Percentiles rank a stretch among this genome's conserved stretches.
phyloP scores from a whole-genome alignment of 2,329 filamentous ascomycete species.

The Dendryphion nanum region DNA sequence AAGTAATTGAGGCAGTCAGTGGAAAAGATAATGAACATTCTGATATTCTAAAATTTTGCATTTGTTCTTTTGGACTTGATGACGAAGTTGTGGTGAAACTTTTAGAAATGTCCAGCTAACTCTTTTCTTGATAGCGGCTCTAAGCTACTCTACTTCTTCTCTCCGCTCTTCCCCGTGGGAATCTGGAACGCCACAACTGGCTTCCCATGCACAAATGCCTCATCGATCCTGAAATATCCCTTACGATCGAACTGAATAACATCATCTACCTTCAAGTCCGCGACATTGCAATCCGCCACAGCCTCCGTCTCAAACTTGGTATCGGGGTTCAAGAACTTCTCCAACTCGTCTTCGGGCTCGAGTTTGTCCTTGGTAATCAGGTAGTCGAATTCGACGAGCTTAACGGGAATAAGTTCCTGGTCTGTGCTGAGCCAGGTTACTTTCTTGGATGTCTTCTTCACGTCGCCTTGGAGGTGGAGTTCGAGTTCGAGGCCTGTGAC shows the following conservation, averaged over 20 bases:
- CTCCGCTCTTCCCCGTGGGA: conserved; percentile 60
- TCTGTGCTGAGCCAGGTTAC: conserved; percentile 85
- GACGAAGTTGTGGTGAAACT: too few relatives aligned
- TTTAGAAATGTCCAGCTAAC: too few relatives aligned
- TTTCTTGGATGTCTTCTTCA: conserved; percentile 96
- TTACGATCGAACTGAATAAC: conserved; percentile 95
- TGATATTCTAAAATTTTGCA: too few relatives aligned
- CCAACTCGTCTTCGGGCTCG: conserved; percentile 77
- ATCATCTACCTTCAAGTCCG: conserved; percentile 76
- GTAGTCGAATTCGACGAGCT: conserved; percentile 93
- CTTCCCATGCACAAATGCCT: conserved; percentile 57
- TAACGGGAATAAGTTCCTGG: conserved; percentile 75
- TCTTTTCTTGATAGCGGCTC: neutral
- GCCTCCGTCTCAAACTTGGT: conserved; percentile 75
- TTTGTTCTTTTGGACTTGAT: neutral
- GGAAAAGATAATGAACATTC: too few relatives aligned
- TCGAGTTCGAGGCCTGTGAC: conserved; percentile 75
- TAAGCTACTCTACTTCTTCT: conserved; percentile 2
- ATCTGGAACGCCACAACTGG: conserved; percentile 67
- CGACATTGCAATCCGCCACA: conserved; percentile 77
- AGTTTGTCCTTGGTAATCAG: conserved; percentile 94
- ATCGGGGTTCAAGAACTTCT: conserved; percentile 75
- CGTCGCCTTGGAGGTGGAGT: conserved; percentile 87
- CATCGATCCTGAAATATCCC: conserved; percentile 86
- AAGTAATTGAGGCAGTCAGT: too few relatives aligned